These are phyloP conservation scores for Narthecium ossifragum DNA, from an alignment of 106 monocot genomes.

Conservation along the genomic window DNA sequence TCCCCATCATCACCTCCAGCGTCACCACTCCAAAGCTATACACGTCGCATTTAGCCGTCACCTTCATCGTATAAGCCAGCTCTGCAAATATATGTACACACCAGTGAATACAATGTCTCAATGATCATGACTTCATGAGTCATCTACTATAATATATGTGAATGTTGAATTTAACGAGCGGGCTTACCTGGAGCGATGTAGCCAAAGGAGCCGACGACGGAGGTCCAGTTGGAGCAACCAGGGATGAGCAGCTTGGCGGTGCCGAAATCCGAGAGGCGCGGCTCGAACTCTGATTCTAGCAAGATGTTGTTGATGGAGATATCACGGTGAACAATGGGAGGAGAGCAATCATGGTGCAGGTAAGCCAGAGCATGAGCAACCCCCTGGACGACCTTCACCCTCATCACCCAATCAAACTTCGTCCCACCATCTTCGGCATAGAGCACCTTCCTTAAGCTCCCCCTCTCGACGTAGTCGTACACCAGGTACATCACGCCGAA, in stretches of 20 bases:
- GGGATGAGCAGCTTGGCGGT: conserved; percentile 17
- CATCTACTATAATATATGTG: too few relatives aligned
- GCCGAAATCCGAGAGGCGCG: conserved; percentile 61
- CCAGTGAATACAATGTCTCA: too few relatives aligned
- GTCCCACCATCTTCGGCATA: conserved; percentile 41
- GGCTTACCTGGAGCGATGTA: conserved; percentile 86
- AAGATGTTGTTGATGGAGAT: conserved; percentile 66
- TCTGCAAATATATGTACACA: conserved; percentile 17
- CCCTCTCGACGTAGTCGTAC: conserved; percentile 69
- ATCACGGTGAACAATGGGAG: conserved; percentile 67
- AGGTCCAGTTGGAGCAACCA: conserved; percentile 49
- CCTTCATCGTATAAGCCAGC: conserved; percentile 34
- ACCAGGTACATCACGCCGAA: conserved; percentile 54
- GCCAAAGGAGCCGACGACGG: conserved; percentile 73
- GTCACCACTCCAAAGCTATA: conserved; percentile 36
- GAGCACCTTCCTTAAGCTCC: conserved; percentile 61
- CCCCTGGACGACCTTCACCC: conserved; percentile 55
- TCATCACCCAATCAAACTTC: conserved; percentile 50
- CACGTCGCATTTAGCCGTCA: conserved; percentile 34
- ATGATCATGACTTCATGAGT: too few relatives aligned
- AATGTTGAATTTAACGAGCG: not conserved
- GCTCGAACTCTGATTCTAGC: conserved; percentile 57
- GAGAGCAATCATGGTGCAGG: conserved; percentile 62
- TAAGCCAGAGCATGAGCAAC: conserved; percentile 80
- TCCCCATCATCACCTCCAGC: conserved; percentile 31